Conservation (phyloP, 257 asterid genomes). For the Asclepias syriaca region DNA sequence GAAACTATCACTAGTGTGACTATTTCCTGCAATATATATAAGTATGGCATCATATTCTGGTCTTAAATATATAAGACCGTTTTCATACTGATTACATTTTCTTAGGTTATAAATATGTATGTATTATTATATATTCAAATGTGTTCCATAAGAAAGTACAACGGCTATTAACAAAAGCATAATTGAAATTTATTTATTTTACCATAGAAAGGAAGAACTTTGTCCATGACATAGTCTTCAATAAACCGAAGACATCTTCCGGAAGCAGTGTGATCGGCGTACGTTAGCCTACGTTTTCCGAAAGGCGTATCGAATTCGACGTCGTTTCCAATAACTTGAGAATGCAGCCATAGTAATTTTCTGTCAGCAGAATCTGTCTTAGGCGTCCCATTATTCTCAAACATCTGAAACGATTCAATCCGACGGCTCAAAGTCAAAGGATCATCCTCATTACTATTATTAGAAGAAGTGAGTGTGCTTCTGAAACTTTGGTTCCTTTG, state of each 20-base stretch:
- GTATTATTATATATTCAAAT: no score
- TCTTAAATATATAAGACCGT: no score
- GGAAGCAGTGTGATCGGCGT: constrained; percentile 82
- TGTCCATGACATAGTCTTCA: constrained; percentile 41
- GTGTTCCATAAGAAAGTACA: no score
- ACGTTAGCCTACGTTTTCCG: constrained; percentile 61
- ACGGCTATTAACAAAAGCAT: no score
- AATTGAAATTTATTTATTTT: not conserved
- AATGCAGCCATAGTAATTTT: constrained; percentile 54
- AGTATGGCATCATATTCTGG: no score
- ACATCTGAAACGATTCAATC: constrained; percentile 14
- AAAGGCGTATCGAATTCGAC: constrained; percentile 50
- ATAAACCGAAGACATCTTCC: constrained; percentile 56
- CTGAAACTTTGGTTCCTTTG: not conserved
- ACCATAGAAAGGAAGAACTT: constrained; percentile 66
- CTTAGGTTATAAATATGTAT: no score
- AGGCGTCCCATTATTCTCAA: constrained; percentile 16
- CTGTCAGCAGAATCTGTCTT: constrained; percentile 16
- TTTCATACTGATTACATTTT: no score
- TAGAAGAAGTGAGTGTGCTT: not conserved
- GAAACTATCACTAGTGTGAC: constrained; percentile 58
- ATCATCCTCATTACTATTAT: not conserved
- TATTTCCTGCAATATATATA: constrained; percentile 35
- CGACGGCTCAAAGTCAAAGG: not conserved
- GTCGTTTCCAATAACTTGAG: constrained; percentile 48